Percentiles rank a stretch among this genome's conserved stretches.
Conservation (phyloP, 352 stramenopile genomes). For the Vaucheria bursata region DNA sequence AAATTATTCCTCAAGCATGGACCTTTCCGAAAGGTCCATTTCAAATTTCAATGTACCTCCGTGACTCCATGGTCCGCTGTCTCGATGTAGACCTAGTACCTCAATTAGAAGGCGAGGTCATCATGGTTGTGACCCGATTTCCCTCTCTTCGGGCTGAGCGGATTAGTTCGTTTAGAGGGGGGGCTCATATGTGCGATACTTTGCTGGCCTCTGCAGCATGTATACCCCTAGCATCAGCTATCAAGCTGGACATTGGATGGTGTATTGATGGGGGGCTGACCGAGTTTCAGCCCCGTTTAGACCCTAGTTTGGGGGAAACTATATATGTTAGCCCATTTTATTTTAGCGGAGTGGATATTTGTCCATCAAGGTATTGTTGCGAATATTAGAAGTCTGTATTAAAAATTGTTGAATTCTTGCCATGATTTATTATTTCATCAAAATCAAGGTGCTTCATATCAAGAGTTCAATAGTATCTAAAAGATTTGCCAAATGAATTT, state of each 20-base stretch:
- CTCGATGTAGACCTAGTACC: not conserved
- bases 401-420: too few species aligned
- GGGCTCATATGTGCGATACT: not conserved
- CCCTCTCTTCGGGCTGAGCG: not conserved
- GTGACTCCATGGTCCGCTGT: not conserved
- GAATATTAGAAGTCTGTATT: too few species aligned
- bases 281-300: constrained; percentile 26
- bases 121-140: constrained; percentile 2
- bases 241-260: not conserved
- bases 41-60: not conserved
- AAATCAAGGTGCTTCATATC: too few species aligned
- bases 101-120: not conserved
- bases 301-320: constrained; percentile 14
- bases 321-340: constrained; percentile 50
- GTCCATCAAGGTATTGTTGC: constrained; percentile 23
- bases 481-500: too few species aligned
- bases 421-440: too few species aligned
- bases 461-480: too few species aligned
- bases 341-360: constrained; percentile 46
- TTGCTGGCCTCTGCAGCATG: not conserved
- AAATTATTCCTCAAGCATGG: not conserved
- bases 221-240: not conserved
- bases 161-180: not conserved
- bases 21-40: not conserved
- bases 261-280: not conserved